Base-by-base conservation (phyloP, 2,329 filamentous ascomycete genomes). In the Paramyrothecium sp. region DNA sequence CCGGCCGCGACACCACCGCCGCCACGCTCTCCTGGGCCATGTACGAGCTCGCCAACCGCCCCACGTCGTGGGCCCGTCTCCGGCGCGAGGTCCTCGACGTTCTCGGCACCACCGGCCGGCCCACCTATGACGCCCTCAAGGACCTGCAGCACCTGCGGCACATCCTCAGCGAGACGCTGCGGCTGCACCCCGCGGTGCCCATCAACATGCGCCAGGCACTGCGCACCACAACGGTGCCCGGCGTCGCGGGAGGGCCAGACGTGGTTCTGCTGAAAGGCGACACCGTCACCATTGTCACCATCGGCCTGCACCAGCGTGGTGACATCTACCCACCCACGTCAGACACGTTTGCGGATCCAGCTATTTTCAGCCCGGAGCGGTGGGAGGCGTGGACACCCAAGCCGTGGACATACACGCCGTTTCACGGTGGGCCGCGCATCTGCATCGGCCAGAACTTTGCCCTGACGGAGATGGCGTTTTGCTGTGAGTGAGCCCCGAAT, bases 1-100 rank as follows among this genome's bases (percentile, higher is more conserved):
- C 93, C 1, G 92, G 91, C 13, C 84, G 90, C 44, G 93, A 97
- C 72, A 97, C 93, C 16, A 97, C 93, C 0, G 92, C 92, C 30
- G 85, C 82, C 17, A 92, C 90, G 0, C 81, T 97, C 1, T 89
- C 87, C 0, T 97, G 92, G 89, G 81, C 85, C 38, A 80, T 97
- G 58, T 95, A 95, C 72, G 91, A 97, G 72, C 81, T 97, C 2
- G 84, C 88, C 38, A 84, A 86, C 17, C 81, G 91, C 62, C 91
- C 92, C 0, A 76, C 84, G 2, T 81, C 85, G 2, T 83, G 91
- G 3, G 71, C 77, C 54, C 90, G 86, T 69, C 80, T 97, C 54
- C 86, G 92, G 22, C 73, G 77, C 22, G 91, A 96, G 72, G 92
- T 97, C 66, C 71, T 87, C 26, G 70, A 81, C 2, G 78, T 78